Conservation (phyloP, 768 basidiomycete species). For the Leccinum longicurvipes region DNA sequence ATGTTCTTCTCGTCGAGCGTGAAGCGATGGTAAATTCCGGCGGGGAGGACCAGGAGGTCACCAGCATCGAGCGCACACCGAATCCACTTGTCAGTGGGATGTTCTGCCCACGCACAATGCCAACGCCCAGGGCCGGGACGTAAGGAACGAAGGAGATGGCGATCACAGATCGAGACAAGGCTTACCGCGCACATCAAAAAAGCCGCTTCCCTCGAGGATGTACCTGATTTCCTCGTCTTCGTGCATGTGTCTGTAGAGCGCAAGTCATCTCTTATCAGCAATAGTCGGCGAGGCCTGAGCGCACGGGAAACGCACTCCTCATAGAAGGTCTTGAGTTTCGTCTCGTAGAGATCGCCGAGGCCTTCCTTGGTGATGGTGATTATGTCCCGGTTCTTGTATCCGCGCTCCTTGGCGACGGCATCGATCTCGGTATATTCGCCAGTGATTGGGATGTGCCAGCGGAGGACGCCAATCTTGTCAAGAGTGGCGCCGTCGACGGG, state of each 20-base stretch:
- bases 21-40: constrained; percentile 94
- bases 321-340: constrained; percentile 79
- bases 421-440: constrained; percentile 37
- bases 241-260: constrained; percentile 70
- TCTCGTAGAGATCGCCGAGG: constrained; percentile 79
- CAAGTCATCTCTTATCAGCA: background rate
- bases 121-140: background rate
- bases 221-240: constrained; percentile 97
- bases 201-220: constrained; percentile 80
- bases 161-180: background rate
- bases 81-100: constrained; percentile 72
- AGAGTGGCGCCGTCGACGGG: constrained; percentile 52
- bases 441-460: constrained; percentile 56
- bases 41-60: constrained; percentile 83
- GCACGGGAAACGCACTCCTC: constrained; percentile 56
- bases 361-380: constrained; percentile 77
- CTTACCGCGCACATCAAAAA: constrained; percentile 87
- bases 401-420: constrained; percentile 60
- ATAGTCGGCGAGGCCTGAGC: background rate
- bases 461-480: constrained; percentile 55
- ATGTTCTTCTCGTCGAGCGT: constrained; percentile 77
- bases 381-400: constrained; percentile 81
- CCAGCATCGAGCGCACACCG: constrained; percentile 71
- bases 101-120: constrained; percentile 42
- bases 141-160: background rate